phyloP scores from a whole-genome alignment of 192 early-diverging fungal genomes.

The Entomortierella parvispora region DNA sequence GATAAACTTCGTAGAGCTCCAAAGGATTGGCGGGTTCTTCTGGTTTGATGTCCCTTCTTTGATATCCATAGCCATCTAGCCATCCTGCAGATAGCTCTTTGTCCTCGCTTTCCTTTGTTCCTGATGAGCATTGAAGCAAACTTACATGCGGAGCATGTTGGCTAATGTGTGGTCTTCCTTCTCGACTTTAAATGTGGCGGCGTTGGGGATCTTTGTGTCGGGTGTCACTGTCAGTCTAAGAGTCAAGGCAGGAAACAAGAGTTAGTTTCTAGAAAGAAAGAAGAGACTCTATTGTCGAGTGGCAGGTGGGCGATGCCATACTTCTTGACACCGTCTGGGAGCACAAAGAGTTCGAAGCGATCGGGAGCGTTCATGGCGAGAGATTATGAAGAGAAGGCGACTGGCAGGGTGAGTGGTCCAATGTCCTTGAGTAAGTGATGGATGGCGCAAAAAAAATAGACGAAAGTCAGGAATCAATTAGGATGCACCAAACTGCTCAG shows the following conservation, averaged over 20 bases:
- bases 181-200: conserved; percentile 89
- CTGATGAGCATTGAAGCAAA: not conserved
- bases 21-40: no score
- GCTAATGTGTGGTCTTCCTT: conserved; percentile 98
- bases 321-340: conserved; percentile 82
- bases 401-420: no score
- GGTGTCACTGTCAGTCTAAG: conserved; percentile 80
- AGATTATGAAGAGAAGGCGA: no score
- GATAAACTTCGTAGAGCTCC: no score
- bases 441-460: not conserved
- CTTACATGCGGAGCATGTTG: conserved; percentile 92
- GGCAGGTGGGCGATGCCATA: conserved; percentile 29
- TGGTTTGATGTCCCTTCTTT: not conserved
- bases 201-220: conserved; percentile 95
- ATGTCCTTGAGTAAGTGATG: not conserved
- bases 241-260: not conserved
- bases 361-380: conserved; percentile 85
- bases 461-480: no score
- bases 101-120: not conserved
- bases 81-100: no score
- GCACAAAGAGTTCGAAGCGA: conserved; percentile 82
- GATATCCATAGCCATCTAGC: no score
- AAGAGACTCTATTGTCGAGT: not conserved
- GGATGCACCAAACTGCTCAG: no score
- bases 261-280: not conserved